Conservation (phyloP, 768 basidiomycete genomes). For the Collybia sordida region DNA sequence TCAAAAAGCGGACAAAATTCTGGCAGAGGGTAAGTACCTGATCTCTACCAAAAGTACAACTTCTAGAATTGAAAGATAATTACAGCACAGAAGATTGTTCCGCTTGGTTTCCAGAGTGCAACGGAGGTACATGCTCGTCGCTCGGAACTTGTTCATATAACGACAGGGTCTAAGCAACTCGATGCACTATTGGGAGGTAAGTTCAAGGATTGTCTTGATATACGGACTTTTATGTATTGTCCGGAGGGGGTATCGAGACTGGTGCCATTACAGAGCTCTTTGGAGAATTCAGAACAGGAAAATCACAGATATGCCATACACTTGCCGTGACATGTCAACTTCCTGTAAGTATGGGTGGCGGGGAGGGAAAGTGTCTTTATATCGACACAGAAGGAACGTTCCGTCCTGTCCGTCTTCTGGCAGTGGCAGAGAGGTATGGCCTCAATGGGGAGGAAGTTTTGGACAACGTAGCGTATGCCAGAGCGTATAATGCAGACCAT, state of each 20-base stretch:
- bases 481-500: conserved; percentile 98
- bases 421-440: conserved; percentile 95
- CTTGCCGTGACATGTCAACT: conserved; percentile 98
- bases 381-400: conserved; percentile 99
- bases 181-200: conserved; percentile 93
- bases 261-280: conserved; percentile 98
- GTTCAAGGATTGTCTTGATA: conserved; percentile 8
- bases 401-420: conserved; percentile 91
- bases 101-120: conserved; percentile 96
- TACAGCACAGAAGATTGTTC: conserved; percentile 91
- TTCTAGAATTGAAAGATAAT: conserved; percentile 7
- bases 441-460: conserved; percentile 96
- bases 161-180: conserved; percentile 93
- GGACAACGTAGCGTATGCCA: conserved; percentile 97
- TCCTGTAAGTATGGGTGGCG: conserved; percentile 96
- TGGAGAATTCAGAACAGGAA: conserved; percentile 98
- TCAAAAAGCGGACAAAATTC: conserved; percentile 94
- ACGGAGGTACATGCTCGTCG: conserved; percentile 96
- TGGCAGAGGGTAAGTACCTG: conserved; percentile 71
- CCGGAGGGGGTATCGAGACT: conserved; percentile 92
- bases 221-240: conserved; percentile 7
- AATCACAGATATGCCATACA: conserved; percentile 97
- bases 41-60: not conserved
- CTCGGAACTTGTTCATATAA: conserved; percentile 94
- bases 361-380: conserved; percentile 98